Base-by-base conservation (phyloP, 1,139 yeast species). In the Yamadazyma pseudoaaseri region DNA sequence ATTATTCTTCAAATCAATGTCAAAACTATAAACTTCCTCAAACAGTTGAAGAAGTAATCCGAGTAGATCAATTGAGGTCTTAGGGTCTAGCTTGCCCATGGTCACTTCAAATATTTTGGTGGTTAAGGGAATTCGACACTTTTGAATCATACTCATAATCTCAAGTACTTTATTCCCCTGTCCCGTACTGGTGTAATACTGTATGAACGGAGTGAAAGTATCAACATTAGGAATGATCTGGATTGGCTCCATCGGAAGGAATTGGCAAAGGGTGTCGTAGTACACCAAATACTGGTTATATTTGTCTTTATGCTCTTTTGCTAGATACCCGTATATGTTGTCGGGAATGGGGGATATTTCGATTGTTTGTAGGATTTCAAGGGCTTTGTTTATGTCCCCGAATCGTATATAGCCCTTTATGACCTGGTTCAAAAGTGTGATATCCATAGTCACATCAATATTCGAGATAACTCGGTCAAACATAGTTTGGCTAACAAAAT, bases 171-270 rank as follows among this genome's bases (percentile, higher is more conserved):
- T 25, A 14, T 6, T 9, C 10, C 25, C 10, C 5, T 12, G 12
- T 8, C 26, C 28, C 1, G 31, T 26, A 5, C 28, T 20, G 13
- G 48, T 44, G 29, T 53, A 51, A 11, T 45, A 34, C 16, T 42
- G 29, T 5, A 58, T 27, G 16, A 60, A 47, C 4, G 50, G 48
- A n/a, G 51, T 38, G 35, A 61, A 62, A 1, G 69, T 58, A 5
- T 42, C 43, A 27, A 58, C 56, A 11, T 54, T 56, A 0, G 68
- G 63, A 2, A 45, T 36, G 3, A 59, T 28, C 18, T 37, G 31
- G 21, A 45, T 48, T 9, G 40, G 38, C 5, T 30, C 35, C 31
- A 46, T 17, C 2, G 14, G 24, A 0, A 54, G 42, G 12, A 77
- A 69, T 18, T 64, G 57, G 12, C 36, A 38, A 17, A 60, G 33